Conservation (phyloP, 192 early-diverging fungal genomes). For the Coemansia sp. region DNA sequence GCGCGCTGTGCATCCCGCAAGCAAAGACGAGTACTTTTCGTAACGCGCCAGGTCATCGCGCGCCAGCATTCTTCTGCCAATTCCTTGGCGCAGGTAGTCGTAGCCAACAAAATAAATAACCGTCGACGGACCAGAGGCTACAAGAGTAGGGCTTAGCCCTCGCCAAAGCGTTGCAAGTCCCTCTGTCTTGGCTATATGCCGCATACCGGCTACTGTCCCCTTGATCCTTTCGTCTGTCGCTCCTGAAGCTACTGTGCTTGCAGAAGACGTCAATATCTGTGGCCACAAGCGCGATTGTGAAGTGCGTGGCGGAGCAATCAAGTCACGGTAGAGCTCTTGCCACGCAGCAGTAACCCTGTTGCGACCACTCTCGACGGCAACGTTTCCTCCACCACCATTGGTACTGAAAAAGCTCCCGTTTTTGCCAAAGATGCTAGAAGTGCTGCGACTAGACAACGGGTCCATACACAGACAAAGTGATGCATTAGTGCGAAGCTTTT, state of each 20-base stretch:
- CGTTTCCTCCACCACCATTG: neutral
- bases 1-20: conserved; percentile 78
- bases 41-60: conserved; percentile 21
- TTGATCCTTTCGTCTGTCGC: conserved; percentile 14
- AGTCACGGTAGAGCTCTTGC: conserved; percentile 19
- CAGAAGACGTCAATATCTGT: conserved; percentile 9
- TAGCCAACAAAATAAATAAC: conserved; percentile 96
- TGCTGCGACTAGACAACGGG: neutral
- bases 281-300: conserved; percentile 19
- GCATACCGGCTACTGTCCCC: conserved; percentile 67
- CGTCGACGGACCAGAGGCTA: conserved; percentile 88
- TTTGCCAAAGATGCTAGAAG: conserved; percentile 5
- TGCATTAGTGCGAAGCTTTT: conserved; percentile 15
- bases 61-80: conserved; percentile 26
- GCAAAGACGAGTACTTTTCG: conserved; percentile 65
- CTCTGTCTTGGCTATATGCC: conserved; percentile 77
- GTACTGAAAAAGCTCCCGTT: conserved; percentile 15
- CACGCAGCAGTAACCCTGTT: conserved; percentile 11
- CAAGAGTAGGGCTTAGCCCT: conserved; percentile 82
- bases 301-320: conserved; percentile 25
- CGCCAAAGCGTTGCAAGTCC: conserved; percentile 81
- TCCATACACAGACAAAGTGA: conserved; percentile 30
- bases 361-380: neutral
- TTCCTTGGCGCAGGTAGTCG: conserved; percentile 73
- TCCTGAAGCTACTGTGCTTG: neutral